Base-by-base conservation (phyloP, 1,284 basidiomycete species). In the Salmacisia buchloeana region DNA sequence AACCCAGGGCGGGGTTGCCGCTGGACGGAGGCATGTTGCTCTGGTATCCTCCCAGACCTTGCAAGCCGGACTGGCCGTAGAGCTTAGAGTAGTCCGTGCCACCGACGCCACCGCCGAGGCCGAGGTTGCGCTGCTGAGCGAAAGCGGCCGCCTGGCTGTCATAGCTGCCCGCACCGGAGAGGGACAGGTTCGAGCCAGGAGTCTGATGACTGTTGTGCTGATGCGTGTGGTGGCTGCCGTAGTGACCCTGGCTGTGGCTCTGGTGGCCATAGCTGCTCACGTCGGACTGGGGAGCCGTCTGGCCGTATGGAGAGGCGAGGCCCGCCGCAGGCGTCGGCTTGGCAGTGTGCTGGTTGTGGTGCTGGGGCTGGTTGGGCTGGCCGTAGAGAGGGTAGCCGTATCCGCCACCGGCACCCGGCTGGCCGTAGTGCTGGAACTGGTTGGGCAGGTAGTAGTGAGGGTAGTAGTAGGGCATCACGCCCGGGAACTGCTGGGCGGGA, bases 381-480 rank as follows among this genome's bases (percentile, higher is more conserved):
- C 75, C 75, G 65, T 79, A 79, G 60, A 78, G 66, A 35, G 76
- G 75, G 66, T 78, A 79, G 33, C 75, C 76, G 65, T 78, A 79
- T 4, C 21, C 58, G 15, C 23, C 35, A 54, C 74, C 77, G 15
- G 69, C 73, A 7, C 70, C 67, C 15, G 76, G 77, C 67, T 78
- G 77, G 25, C 63, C 76, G 66, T 77, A 79, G 67, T 78, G 77
- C 68, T 77, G 76, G 75, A 78, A 79, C 66, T 79, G 77, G 71
- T 74, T 75, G 34, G 76, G 77, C 69, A 77, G 70, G 69, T 79
- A 79, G 75, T 79, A 79, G 60, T 75, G 75, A 12, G 77, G 76
- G 67, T 79, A 79, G 74, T 79, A 79, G 69, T 76, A 76, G 21
- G 77, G 77, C 74, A 77, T 76, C 64, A 78, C 69, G 60, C 75